Evolutionary conservation across 129 eudicot species (phyloP).

Genomic region (Ambrosia artemisiifolia): DNA sequence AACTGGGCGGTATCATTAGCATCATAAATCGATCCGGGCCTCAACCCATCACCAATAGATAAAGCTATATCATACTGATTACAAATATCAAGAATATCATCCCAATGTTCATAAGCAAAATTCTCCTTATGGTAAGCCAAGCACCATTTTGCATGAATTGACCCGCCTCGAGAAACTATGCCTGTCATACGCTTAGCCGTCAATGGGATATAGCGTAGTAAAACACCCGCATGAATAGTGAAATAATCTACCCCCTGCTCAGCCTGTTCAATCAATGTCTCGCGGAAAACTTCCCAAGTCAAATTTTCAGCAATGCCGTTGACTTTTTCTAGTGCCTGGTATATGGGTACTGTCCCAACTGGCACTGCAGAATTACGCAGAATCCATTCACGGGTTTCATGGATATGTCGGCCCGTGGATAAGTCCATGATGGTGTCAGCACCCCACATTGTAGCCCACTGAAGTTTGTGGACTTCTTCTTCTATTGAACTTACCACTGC

Average conservation of each 20-base stretch:
- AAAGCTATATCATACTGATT: constrained; percentile 92
- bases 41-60: constrained; percentile 94
- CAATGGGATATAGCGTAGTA: constrained; percentile 84
- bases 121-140: constrained; percentile 93
- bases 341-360: constrained; percentile 91
- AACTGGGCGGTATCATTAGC: constrained; percentile 99
- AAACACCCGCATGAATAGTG: constrained; percentile 94
- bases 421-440: constrained; percentile 98
- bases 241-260: constrained; percentile 99
- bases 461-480: constrained; percentile 97
- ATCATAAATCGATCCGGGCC: constrained; percentile 96
- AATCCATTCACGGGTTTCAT: constrained; percentile 99
- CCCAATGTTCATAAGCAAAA: constrained; percentile 99
- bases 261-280: constrained; percentile 96
- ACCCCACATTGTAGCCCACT: constrained; percentile 99
- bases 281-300: constrained; percentile 91
- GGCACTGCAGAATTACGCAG: constrained; percentile 92
- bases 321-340: constrained; percentile 94
- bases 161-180: constrained; percentile 97
- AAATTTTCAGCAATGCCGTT: constrained; percentile 87
- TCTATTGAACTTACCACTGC: constrained; percentile 96
- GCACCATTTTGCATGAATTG: constrained; percentile 99
- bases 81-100: constrained; percentile 93
- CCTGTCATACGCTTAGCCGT: constrained; percentile 99
- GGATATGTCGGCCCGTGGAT: constrained; percentile 96